A percentile compares a stretch with the other conserved stretches of the same genome.
phyloP scores from a whole-genome alignment of 345 rosid species.

The Diplotaxis tenuifolia region DNA sequence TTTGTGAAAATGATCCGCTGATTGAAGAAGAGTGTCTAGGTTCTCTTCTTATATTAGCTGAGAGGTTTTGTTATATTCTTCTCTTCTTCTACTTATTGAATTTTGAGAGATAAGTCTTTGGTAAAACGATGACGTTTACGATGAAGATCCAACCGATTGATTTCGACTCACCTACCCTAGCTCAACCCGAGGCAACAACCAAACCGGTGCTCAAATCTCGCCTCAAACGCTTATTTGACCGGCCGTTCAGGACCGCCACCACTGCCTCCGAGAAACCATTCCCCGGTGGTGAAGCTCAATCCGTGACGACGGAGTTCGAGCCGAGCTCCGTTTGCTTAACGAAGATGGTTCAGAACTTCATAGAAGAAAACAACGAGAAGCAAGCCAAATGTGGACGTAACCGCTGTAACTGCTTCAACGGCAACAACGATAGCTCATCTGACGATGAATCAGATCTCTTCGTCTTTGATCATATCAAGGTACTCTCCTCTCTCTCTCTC shows the following conservation, averaged over 20 bases:
- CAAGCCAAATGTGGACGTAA: constrained; percentile 71
- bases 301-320: constrained; percentile 56
- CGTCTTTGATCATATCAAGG: not conserved
- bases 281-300: constrained; percentile 39
- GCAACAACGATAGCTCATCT: constrained; percentile 67
- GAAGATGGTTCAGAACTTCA: constrained; percentile 88
- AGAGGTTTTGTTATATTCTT: constrained; percentile 37
- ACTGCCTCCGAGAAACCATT: constrained; percentile 48
- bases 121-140: constrained; percentile 36
- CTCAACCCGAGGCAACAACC: constrained; percentile 43
- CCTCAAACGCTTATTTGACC: constrained; percentile 65
- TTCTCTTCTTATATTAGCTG: constrained; percentile 27
- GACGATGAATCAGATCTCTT: constrained; percentile 78
- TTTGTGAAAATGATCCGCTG: constrained; percentile 35
- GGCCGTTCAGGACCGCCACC: constrained; percentile 45
- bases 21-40: constrained; percentile 23
- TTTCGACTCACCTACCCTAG: constrained; percentile 36
- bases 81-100: constrained; percentile 8
- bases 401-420: constrained; percentile 95
- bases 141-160: constrained; percentile 81
- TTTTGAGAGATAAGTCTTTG: constrained; percentile 15
- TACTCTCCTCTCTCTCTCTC: not conserved
- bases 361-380: constrained; percentile 84
- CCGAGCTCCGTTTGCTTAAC: constrained; percentile 83
- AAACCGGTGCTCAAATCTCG: constrained; percentile 69